Evolutionary conservation across 2,329 filamentous ascomycete species (phyloP).

Genomic region (Fusarium protoensiforme): DNA sequence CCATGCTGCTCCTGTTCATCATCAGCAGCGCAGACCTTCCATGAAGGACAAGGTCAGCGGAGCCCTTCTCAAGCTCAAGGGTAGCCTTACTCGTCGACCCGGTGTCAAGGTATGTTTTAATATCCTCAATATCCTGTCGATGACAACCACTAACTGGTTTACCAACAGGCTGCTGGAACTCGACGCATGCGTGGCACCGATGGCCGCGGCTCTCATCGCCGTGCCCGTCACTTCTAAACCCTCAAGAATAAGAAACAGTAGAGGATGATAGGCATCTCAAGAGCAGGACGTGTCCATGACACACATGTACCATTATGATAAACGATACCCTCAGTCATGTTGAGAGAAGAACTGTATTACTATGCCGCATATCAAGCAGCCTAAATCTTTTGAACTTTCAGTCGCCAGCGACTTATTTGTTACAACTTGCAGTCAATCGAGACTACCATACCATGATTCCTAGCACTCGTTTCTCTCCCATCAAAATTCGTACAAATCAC

Average conservation of each 20-base stretch:
- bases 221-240: constrained; percentile 36
- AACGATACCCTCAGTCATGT: constrained; percentile 28
- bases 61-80: constrained; percentile 78
- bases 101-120: constrained; percentile 71
- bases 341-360: constrained; percentile 26
- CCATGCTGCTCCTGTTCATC: constrained; percentile 59
- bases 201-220: constrained; percentile 67
- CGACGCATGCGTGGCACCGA: constrained; percentile 81
- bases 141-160: neutral
- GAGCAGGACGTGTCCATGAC: neutral
- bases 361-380: constrained; percentile 18
- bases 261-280: constrained; percentile 13
- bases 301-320: constrained; percentile 37
- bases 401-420: constrained; percentile 28
- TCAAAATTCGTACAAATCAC: neutral
- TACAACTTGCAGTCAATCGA: constrained; percentile 19
- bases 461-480: neutral
- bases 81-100: constrained; percentile 73
- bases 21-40: constrained; percentile 74
- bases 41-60: constrained; percentile 84
- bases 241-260: neutral
- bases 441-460: neutral
- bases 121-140: neutral
- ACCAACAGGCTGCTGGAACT: constrained; percentile 73
- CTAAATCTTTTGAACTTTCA: neutral